phyloP scores from a whole-genome alignment of 2,329 filamentous ascomycete species.

The Fusarium camptoceras region DNA sequence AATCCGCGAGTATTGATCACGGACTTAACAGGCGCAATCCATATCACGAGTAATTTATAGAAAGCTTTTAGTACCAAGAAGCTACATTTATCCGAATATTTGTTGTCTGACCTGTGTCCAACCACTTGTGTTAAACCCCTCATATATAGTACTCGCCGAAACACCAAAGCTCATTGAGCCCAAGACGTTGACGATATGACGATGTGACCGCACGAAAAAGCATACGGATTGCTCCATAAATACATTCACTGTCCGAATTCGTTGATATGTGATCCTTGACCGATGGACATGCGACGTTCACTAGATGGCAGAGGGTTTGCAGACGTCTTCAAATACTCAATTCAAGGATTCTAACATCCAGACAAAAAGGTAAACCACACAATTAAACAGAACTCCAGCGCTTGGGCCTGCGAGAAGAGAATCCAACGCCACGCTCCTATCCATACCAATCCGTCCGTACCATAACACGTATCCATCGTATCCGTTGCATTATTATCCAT shows the following conservation, averaged over 20 bases:
- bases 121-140: neutral
- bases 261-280: too few relatives aligned
- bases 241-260: neutral
- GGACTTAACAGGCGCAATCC: neutral
- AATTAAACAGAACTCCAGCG: conserved; percentile 46
- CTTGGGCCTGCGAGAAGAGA: conserved; percentile 46
- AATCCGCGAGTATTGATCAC: neutral
- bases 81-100: fast-evolving
- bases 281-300: too few relatives aligned
- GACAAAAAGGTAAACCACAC: conserved; percentile 21
- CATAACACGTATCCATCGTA: conserved; percentile 8
- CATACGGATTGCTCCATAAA: neutral
- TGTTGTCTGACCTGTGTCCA: fast-evolving
- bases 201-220: too few relatives aligned
- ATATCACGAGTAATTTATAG: neutral
- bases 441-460: conserved; percentile 2
- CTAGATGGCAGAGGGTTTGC: too few relatives aligned
- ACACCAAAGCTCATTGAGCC: too few relatives aligned
- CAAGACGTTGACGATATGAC: too few relatives aligned
- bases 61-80: neutral
- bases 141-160: neutral
- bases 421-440: conserved; percentile 28
- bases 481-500: conserved; percentile 13
- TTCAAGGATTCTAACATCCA: conserved; percentile 4
- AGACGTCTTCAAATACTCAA: neutral